Conservation (phyloP, 2,329 filamentous ascomycete genomes). For the Cercospora beticola region DNA sequence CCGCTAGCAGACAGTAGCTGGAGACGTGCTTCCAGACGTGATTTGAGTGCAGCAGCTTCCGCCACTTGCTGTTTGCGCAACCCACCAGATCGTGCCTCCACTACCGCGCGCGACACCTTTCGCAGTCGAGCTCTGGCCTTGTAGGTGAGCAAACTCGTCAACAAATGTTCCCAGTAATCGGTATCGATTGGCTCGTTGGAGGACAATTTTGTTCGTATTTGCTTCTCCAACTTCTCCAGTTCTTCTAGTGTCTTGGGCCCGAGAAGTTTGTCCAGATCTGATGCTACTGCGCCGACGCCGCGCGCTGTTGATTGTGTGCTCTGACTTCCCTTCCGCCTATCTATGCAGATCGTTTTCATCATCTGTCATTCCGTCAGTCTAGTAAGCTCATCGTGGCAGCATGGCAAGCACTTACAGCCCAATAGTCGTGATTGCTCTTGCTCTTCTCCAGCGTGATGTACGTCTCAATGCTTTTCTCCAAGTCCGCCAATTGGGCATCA, state of each 20-base stretch:
- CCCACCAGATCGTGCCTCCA: slow-evolving; percentile 65
- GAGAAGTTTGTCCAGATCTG: slow-evolving; percentile 85
- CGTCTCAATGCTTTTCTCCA: slow-evolving; percentile 78
- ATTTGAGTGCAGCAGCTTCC: slow-evolving; percentile 59
- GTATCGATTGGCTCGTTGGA: slow-evolving; percentile 92
- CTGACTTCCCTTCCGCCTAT: slow-evolving; percentile 66
- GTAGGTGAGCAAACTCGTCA: slow-evolving; percentile 81
- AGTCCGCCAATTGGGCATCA: slow-evolving; percentile 65
- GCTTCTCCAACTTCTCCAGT: slow-evolving; percentile 79
- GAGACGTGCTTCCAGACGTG: slow-evolving; percentile 50
- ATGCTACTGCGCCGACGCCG: slow-evolving; percentile 76
- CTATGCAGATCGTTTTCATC: slow-evolving; percentile 78
- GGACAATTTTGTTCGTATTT: slow-evolving; percentile 81
- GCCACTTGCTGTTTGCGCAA: slow-evolving; percentile 67
- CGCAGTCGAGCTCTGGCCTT: slow-evolving; percentile 86
- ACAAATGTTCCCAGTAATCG: slow-evolving; percentile 94
- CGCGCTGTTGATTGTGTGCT: slow-evolving; percentile 61
- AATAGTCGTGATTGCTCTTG: slow-evolving; percentile 77
- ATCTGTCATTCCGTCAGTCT: slow-evolving; percentile 53
- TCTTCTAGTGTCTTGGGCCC: slow-evolving; percentile 82
- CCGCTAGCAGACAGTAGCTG: slow-evolving; percentile 7
- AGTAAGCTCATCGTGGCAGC: slow-evolving; percentile 12
- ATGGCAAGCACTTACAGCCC: slow-evolving; percentile 58
- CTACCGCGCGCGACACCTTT: slow-evolving; percentile 73
- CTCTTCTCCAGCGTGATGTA: slow-evolving; percentile 81